phyloP scores from a whole-genome alignment of 2,329 filamentous ascomycete species.

The Phialophora expanda region DNA sequence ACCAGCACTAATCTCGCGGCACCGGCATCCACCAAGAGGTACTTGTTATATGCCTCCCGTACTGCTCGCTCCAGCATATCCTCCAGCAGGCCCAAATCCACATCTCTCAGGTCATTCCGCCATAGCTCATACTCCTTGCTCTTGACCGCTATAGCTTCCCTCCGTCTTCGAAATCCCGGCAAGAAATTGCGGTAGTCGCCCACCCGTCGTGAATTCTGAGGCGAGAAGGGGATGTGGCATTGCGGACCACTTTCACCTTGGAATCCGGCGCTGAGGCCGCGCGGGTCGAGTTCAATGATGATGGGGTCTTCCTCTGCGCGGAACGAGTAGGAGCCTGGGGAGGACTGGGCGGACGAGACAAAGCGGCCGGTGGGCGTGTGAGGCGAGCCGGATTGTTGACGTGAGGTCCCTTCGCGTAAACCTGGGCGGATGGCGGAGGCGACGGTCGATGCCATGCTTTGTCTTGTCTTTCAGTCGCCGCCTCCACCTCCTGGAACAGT shows the following conservation, averaged over 20 bases:
- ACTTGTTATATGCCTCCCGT: slow-evolving; percentile 81
- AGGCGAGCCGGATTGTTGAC: slow-evolving; percentile 49
- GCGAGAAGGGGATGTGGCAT: slow-evolving; percentile 74
- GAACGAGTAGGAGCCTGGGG: slow-evolving; percentile 59
- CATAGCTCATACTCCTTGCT: slow-evolving; percentile 71
- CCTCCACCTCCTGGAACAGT: slow-evolving; percentile 20
- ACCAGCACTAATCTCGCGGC: slow-evolving; percentile 75
- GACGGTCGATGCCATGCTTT: slow-evolving; percentile 30
- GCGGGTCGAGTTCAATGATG: slow-evolving; percentile 80
- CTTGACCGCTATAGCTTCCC: slow-evolving; percentile 51
- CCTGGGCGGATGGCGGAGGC: slow-evolving; percentile 37
- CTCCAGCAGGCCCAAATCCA: slow-evolving; percentile 79
- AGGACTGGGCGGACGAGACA: slow-evolving; percentile 62
- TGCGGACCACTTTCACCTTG: slow-evolving; percentile 77
- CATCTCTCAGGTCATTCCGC: slow-evolving; percentile 71
- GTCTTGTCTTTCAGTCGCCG: slow-evolving; percentile 17
- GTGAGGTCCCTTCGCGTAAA: slow-evolving; percentile 30
- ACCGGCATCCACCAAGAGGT: slow-evolving; percentile 64
- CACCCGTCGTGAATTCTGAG: slow-evolving; percentile 74
- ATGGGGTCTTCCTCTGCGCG: slow-evolving; percentile 81
- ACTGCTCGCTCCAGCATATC: slow-evolving; percentile 86
- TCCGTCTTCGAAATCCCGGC: slow-evolving; percentile 56
- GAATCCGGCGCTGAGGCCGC: slow-evolving; percentile 81
- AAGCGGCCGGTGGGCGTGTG: slow-evolving; percentile 61
- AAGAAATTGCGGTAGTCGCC: slow-evolving; percentile 81